phyloP scores from a whole-genome alignment of 768 basidiomycete species.

The Leccinum barrowsii region DNA sequence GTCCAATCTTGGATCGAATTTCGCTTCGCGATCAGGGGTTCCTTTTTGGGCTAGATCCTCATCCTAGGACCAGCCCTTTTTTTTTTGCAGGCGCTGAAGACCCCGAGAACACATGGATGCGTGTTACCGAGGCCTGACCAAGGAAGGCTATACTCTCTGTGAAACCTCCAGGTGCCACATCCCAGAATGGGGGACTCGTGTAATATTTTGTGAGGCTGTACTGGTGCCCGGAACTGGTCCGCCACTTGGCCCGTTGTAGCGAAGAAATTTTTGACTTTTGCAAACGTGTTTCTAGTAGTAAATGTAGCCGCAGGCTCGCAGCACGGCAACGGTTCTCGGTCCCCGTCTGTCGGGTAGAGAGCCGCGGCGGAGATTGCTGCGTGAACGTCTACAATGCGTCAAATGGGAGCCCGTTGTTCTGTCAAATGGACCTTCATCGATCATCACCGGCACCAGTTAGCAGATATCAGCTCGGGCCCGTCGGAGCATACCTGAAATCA shows the following conservation, averaged over 20 bases:
- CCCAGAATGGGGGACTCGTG: constrained; percentile 16
- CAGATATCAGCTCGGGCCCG: constrained; percentile 22
- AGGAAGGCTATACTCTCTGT: constrained; percentile 31
- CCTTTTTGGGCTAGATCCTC: constrained; percentile 46
- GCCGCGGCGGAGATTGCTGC: constrained; percentile 31
- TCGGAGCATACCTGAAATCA: background rate
- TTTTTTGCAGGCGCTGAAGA: constrained; percentile 25
- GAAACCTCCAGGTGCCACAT: constrained; percentile 14
- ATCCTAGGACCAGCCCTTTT: constrained; percentile 13
- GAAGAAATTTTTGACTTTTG: constrained; percentile 18
- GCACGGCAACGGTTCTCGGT: constrained; percentile 4
- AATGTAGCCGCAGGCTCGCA: constrained; percentile 5
- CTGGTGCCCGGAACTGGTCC: constrained; percentile 11
- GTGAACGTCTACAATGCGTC: background rate
- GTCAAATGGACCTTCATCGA: no score
- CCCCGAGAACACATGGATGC: constrained; percentile 25
- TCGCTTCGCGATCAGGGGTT: constrained; percentile 43
- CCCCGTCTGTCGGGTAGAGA: constrained; percentile 10
- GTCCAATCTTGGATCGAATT: constrained; percentile 32
- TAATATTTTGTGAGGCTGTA: constrained; percentile 20
- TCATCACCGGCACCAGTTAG: constrained; percentile 12
- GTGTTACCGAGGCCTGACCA: constrained; percentile 26
- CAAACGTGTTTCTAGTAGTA: constrained; percentile 6
- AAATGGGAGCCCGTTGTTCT: no score
- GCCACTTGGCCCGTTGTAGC: constrained; percentile 1